Evolutionary conservation across 768 basidiomycete genomes (phyloP).

Genomic region (Tylopilus felleus): DNA sequence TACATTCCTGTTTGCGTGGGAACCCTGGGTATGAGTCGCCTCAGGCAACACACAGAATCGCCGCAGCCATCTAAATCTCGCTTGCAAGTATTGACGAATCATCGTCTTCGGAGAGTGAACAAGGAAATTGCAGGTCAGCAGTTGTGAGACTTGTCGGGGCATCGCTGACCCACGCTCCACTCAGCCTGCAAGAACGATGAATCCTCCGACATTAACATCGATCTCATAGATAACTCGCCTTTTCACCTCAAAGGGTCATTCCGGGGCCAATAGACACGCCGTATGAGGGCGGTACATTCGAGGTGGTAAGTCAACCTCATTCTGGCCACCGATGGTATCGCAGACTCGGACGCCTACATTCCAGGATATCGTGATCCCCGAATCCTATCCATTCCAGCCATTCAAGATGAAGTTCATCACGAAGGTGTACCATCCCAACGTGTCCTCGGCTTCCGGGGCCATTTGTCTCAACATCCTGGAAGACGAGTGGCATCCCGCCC

Average conservation of each 20-base stretch:
- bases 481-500: conserved; percentile 91
- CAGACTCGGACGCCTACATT: background rate
- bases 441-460: conserved; percentile 90
- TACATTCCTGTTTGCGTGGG: too few relatives aligned
- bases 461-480: conserved; percentile 87
- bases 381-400: conserved; percentile 88
- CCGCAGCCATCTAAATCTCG: background rate
- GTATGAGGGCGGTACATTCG: conserved; percentile 87
- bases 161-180: conserved; percentile 9
- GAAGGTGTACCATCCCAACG: conserved; percentile 93
- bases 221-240: conserved; percentile 83
- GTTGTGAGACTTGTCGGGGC: background rate
- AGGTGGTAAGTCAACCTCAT: conserved; percentile 63
- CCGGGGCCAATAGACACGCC: conserved; percentile 91
- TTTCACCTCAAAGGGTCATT: conserved; percentile 89
- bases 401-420: conserved; percentile 99
- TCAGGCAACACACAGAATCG: background rate
- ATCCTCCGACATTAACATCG: conserved; percentile 80
- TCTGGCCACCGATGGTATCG: background rate
- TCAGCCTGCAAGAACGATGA: conserved; percentile 95
- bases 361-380: conserved; percentile 91
- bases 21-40: too few relatives aligned
- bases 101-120: conserved; percentile 84
- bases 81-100: conserved; percentile 60
- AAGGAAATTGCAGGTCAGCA: conserved; percentile 84